These are phyloP conservation scores for Alnus glutinosa DNA, from an alignment of 306 rosid species.

Conservation along the genomic window DNA sequence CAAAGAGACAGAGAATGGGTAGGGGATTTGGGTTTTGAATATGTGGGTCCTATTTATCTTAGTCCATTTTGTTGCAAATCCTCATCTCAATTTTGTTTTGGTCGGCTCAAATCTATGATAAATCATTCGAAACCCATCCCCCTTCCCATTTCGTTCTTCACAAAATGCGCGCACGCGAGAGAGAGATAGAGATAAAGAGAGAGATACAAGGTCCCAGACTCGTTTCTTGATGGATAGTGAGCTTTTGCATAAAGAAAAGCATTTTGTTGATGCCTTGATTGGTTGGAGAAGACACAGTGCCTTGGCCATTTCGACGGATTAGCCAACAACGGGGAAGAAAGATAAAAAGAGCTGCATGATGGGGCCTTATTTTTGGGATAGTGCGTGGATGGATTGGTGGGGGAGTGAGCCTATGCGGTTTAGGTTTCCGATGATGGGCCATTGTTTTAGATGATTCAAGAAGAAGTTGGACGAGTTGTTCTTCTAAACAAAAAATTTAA, in stretches of 20 bases:
- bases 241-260: constrained; percentile 72
- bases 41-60: too few species aligned
- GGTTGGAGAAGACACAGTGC: constrained; percentile 67
- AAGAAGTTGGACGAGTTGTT: too few species aligned
- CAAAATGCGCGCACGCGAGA: too few species aligned
- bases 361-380: constrained; percentile 64
- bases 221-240: constrained; percentile 46
- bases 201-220: constrained; percentile 67
- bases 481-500: too few species aligned
- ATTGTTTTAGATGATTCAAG: constrained; percentile 33
- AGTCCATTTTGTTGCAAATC: too few species aligned
- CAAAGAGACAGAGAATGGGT: too few species aligned
- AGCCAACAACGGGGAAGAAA: constrained; percentile 61
- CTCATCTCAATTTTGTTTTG: too few species aligned
- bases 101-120: too few species aligned
- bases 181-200: too few species aligned
- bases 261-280: constrained; percentile 35
- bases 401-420: constrained; percentile 74
- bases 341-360: constrained; percentile 43
- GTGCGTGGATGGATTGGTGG: constrained; percentile 60
- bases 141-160: too few species aligned
- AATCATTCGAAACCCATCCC: too few species aligned
- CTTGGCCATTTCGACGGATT: constrained; percentile 55
- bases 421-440: constrained; percentile 92
- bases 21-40: too few species aligned